A percentile compares a stretch with the other conserved stretches of the same genome.
Evolutionary conservation across 106 monocot species (phyloP).

Genomic region (Platanthera zijinensis): DNA sequence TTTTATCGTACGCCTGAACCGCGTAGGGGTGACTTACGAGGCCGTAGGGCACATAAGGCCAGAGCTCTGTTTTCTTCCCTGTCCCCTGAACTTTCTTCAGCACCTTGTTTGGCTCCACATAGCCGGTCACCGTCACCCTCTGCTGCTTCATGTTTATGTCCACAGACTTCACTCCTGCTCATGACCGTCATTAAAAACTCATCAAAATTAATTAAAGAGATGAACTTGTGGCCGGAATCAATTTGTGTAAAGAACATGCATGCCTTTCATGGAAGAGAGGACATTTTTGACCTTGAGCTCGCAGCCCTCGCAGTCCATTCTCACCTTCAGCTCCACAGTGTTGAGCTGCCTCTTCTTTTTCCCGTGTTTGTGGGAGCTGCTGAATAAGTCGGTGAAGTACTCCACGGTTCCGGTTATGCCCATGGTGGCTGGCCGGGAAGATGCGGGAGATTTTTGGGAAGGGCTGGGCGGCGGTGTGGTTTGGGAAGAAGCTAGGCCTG

Average conservation of each 20-base stretch:
- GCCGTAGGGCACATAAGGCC: conserved; percentile 44
- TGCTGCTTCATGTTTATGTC: conserved; percentile 34
- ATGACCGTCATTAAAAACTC: background rate
- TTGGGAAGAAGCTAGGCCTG: background rate
- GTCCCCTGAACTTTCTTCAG: conserved; percentile 34
- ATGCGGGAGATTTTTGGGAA: background rate
- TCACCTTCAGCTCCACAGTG: conserved; percentile 45
- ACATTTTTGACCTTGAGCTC: conserved; percentile 37
- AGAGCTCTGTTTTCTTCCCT: conserved; percentile 40
- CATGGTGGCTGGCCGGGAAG: conserved; percentile 1
- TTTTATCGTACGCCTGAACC: conserved; percentile 30
- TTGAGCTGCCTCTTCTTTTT: conserved; percentile 29
- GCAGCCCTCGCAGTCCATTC: conserved; percentile 52
- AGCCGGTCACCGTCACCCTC: conserved; percentile 34
- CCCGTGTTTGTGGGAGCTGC: conserved; percentile 12
- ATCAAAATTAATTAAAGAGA: background rate
- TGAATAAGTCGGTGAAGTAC: conserved; percentile 17
- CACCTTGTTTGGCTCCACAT: conserved; percentile 33
- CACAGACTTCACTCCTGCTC: conserved; percentile 30
- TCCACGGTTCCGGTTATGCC: conserved; percentile 12
- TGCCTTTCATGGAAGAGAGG: conserved; percentile 42
- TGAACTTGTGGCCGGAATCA: no score
- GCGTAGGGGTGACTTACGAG: conserved; percentile 23
- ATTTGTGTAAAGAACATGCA: background rate
- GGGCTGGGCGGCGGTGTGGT: background rate